phyloP scores from a whole-genome alignment of 2,329 filamentous ascomycete species.

The Xenosphaeropsis pyriputrescens region DNA sequence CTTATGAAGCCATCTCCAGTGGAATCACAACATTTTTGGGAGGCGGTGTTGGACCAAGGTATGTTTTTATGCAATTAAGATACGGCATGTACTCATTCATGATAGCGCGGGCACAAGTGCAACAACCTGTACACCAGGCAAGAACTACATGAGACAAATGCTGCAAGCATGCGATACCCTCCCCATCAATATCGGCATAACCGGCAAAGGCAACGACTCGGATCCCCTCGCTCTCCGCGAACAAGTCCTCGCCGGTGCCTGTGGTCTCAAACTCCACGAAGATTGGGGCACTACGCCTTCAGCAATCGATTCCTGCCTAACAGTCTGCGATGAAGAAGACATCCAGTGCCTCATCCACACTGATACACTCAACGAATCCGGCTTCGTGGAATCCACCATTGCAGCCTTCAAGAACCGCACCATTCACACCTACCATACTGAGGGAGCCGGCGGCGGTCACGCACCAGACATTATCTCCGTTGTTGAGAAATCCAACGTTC shows the following conservation, averaged over 20 bases:
- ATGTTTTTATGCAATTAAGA: constrained; percentile 2
- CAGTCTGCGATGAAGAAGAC: constrained; percentile 79
- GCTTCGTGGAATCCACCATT: constrained; percentile 89
- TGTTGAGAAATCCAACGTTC: constrained; percentile 75
- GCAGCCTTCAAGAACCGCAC: constrained; percentile 73
- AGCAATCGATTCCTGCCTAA: constrained; percentile 76
- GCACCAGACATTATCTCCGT: constrained; percentile 93
- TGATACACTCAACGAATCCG: constrained; percentile 90
- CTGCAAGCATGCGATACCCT: constrained; percentile 71
- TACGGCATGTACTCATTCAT: constrained; percentile 2
- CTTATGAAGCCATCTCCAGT: constrained; percentile 65
- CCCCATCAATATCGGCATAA: constrained; percentile 81
- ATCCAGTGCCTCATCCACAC: constrained; percentile 92
- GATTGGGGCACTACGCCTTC: constrained; percentile 90
- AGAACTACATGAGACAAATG: constrained; percentile 75
- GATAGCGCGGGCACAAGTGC: constrained; percentile 71
- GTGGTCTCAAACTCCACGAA: constrained; percentile 87
- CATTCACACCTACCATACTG: constrained; percentile 94
- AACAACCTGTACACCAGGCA: constrained; percentile 84
- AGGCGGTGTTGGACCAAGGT: constrained; percentile 84
- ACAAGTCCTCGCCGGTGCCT: constrained; percentile 70
- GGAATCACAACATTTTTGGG: constrained; percentile 86
- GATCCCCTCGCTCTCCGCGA: constrained; percentile 56
- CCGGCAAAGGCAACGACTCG: constrained; percentile 85
- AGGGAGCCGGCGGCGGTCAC: constrained; percentile 88